phyloP scores from a whole-genome alignment of 257 asterid genomes.

The Thymus quinquecostatus region DNA sequence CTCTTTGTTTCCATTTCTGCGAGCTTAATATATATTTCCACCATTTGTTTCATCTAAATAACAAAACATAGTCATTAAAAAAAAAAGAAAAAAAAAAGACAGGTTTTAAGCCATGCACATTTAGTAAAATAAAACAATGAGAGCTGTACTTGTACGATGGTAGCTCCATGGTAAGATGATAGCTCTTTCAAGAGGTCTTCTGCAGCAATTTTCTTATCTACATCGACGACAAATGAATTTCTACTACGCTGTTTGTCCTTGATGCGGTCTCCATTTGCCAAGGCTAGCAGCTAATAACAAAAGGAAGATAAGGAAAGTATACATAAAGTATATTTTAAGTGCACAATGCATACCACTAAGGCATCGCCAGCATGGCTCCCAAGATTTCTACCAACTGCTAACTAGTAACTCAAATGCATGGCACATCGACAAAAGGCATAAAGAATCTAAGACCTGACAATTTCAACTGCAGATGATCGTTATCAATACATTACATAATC shows the following conservation, averaged over 20 bases:
- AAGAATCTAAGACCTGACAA: constrained; percentile 7
- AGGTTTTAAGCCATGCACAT: constrained; percentile 24
- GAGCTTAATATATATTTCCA: constrained; percentile 95
- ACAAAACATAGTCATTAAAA: constrained; percentile 21
- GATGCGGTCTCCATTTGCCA: constrained; percentile 96
- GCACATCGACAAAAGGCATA: constrained; percentile 12
- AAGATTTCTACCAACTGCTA: constrained; percentile 22
- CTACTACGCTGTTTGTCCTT: constrained; percentile 97
- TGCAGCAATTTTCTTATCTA: constrained; percentile 94
- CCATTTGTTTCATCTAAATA: constrained; percentile 93
- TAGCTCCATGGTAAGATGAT: constrained; percentile 72
- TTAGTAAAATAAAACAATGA: constrained; percentile 29
- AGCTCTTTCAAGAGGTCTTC: constrained; percentile 86
- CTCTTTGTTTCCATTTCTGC: constrained; percentile 95
- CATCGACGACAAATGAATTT: constrained; percentile 91
- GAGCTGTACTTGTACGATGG: constrained; percentile 69
- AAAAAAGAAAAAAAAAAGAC: constrained; percentile 22
- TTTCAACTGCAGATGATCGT: constrained; percentile 26
- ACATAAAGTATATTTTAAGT: constrained; percentile 10
- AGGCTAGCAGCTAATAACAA: constrained; percentile 77
- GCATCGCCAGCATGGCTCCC: constrained; percentile 19
- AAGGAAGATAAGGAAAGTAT: constrained; percentile 29
- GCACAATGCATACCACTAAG: constrained; percentile 23
- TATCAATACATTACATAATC: constrained; percentile 20
- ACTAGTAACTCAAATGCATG: constrained; percentile 15